Percentiles rank a stretch among this genome's conserved stretches.
phyloP scores from a whole-genome alignment of 495 filamentous ascomycete genomes.

The Trichocladium uniseriatum region DNA sequence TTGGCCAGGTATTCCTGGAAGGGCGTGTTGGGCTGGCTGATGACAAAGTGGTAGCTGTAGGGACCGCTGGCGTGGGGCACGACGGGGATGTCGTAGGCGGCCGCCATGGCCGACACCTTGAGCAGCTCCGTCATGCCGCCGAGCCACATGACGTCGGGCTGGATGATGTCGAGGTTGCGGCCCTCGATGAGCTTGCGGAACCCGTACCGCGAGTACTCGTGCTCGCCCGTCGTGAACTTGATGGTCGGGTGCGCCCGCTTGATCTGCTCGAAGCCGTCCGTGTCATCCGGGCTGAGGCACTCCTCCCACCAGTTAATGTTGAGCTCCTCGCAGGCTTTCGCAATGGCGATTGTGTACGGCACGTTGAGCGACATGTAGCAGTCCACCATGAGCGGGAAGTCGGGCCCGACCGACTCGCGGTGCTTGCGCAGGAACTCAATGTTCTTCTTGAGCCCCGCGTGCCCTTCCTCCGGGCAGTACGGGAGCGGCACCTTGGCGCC shows the following conservation, averaged over 20 bases:
- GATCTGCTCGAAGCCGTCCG: slow-evolving; percentile 77
- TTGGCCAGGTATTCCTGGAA: slow-evolving; percentile 95
- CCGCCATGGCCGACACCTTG: slow-evolving; percentile 77
- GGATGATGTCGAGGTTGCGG: slow-evolving; percentile 84
- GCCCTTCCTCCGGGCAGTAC: slow-evolving; percentile 78
- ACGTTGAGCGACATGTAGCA: slow-evolving; percentile 96
- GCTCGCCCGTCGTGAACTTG: slow-evolving; percentile 91
- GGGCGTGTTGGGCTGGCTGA: slow-evolving; percentile 80
- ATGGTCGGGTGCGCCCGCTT: slow-evolving; percentile 83
- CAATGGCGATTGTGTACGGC: slow-evolving; percentile 82
- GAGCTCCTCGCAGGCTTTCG: slow-evolving; percentile 66
- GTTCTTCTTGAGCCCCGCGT: slow-evolving; percentile 73
- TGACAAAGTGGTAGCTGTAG: slow-evolving; percentile 91
- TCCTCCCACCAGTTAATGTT: slow-evolving; percentile 98
- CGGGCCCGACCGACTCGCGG: slow-evolving; percentile 71
- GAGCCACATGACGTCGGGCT: slow-evolving; percentile 95
- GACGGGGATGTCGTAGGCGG: slow-evolving; percentile 86
- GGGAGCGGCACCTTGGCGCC: slow-evolving; percentile 84
- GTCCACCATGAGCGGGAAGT: slow-evolving; percentile 89
- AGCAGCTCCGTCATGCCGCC: slow-evolving; percentile 87
- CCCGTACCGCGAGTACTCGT: slow-evolving; percentile 85
- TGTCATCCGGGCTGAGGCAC: slow-evolving; percentile 80
- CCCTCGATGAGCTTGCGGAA: slow-evolving; percentile 91
- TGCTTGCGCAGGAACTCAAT: slow-evolving; percentile 78
- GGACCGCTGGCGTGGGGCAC: slow-evolving; percentile 89